A percentile compares a stretch with the other conserved stretches of the same genome.
Conservation (phyloP, 2,329 filamentous ascomycete genomes). For the Zarea fungicola region DNA sequence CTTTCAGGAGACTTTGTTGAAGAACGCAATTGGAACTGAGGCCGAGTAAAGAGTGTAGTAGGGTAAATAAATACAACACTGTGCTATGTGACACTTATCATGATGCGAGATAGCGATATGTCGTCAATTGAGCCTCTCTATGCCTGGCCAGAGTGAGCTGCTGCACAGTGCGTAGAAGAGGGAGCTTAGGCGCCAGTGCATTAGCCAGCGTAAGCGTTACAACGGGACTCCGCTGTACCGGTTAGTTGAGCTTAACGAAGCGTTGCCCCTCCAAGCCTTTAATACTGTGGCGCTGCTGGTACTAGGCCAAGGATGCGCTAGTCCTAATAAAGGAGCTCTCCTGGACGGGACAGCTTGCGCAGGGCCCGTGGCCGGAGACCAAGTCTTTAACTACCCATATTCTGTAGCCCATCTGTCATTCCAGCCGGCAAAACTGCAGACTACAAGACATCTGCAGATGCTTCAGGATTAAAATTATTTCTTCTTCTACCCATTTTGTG, state of each 20-base stretch:
- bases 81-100: too few species aligned
- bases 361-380: neutral
- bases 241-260: conserved; percentile 14
- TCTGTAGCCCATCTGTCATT: conserved; percentile 6
- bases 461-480: neutral
- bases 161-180: conserved; percentile 8
- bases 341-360: conserved; percentile 13
- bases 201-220: conserved; percentile 2
- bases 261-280: neutral
- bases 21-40: too few species aligned
- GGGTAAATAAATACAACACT: too few species aligned
- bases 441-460: conserved; percentile 4
- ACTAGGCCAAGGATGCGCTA: neutral
- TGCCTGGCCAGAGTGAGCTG: neutral
- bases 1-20: too few species aligned
- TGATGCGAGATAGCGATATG: too few species aligned
- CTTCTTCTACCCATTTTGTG: neutral
- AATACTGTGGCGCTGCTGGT: neutral
- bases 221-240: conserved; percentile 8
- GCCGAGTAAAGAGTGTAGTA: too few species aligned
- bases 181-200: neutral
- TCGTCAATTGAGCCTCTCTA: neutral
- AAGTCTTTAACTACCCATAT: neutral
- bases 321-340: conserved; percentile 6
- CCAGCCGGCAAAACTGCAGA: conserved; percentile 4